Evolutionary conservation across 208 protist genomes (phyloP).

Genomic region (Phytomonas sp.): DNA sequence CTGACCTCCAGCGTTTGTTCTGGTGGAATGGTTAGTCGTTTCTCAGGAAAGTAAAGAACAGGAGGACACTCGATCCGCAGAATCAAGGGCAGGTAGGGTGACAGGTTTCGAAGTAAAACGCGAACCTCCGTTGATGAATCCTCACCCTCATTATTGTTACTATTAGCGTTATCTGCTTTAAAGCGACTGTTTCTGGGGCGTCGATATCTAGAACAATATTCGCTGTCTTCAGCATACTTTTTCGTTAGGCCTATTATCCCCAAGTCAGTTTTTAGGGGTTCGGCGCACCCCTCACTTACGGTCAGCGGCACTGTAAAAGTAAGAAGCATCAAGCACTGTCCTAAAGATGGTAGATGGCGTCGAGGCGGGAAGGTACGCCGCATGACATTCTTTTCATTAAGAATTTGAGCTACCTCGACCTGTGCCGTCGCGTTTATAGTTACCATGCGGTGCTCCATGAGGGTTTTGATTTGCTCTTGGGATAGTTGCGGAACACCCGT

Average conservation of each 20-base stretch:
- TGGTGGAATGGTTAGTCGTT: slow-evolving; percentile 48
- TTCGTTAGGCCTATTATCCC: background rate
- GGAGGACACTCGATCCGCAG: slow-evolving; percentile 73
- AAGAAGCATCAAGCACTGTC: slow-evolving; percentile 35
- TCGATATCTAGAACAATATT: background rate
- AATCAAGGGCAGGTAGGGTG: slow-evolving; percentile 49
- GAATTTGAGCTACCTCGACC: slow-evolving; percentile 48
- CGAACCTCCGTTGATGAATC: slow-evolving; percentile 17
- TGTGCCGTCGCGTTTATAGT: slow-evolving; percentile 31
- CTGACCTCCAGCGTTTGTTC: slow-evolving; percentile 39
- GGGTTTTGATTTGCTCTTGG: slow-evolving; percentile 20
- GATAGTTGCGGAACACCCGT: slow-evolving; percentile 30
- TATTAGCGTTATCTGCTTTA: background rate
- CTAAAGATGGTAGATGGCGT: slow-evolving; percentile 18
- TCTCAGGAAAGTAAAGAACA: slow-evolving; percentile 51
- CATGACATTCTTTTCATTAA: background rate
- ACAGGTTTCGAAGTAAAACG: slow-evolving; percentile 50
- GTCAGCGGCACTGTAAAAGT: slow-evolving; percentile 24
- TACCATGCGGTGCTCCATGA: slow-evolving; percentile 37
- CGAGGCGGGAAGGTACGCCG: slow-evolving; percentile 7
- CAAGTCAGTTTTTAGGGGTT: background rate
- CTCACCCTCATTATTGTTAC: background rate
- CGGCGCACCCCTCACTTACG: background rate
- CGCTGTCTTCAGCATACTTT: background rate
- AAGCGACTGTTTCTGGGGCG: background rate